Base-by-base conservation (phyloP, 73 alveolate genomes). In the Stentor coeruleus region DNA sequence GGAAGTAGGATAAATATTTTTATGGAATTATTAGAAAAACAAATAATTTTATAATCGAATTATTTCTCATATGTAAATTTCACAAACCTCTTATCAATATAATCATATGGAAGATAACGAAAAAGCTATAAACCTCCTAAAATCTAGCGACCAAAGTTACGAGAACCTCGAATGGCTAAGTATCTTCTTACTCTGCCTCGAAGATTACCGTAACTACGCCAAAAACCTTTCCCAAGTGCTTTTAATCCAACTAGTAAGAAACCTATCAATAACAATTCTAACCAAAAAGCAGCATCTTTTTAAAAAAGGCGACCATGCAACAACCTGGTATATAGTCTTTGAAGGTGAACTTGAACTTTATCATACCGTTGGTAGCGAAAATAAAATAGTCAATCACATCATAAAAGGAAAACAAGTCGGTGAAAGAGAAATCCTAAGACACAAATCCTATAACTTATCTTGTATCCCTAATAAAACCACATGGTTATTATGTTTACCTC, bases 171-270 rank as follows among this genome's bases (percentile, higher is more conserved):
- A 57, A 57, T 57, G 73, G 2, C 73, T 57, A n/a, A 57, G 73
- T 31, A n/a, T n/a, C 73, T 57, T 20, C 73, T 31, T 57, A 57
- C 28, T 20, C 73, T 57, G 73, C 28, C 73, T 57, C 15, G 73
- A 57, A 57, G 73, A 57, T 31, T 57, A 57, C 73, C 15, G 73
- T 20, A 20, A n/a, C 73, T 57, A 57, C 73, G 73, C 73, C 15
- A 31, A 20, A n/a, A n/a, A 57, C 2, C 73, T 57, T 20, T 20
- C 15, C 28, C 73, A 57, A 57, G 73, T 57, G 0, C 28, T 31
- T 57, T 57, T 57, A 57, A 20, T 57, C 15, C 73, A 57, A 31
- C 28, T 57, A 57, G 15, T n/a, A n/a, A 57, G 73, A 57, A n/a
- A 57, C 15, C 15, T 57, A 31, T 0, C 73, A 20, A 20, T 57